A percentile compares a stretch with the other conserved stretches of the same genome.
phyloP scores from a whole-genome alignment of 2,329 filamentous ascomycete genomes.

The Leptographium procerum region DNA sequence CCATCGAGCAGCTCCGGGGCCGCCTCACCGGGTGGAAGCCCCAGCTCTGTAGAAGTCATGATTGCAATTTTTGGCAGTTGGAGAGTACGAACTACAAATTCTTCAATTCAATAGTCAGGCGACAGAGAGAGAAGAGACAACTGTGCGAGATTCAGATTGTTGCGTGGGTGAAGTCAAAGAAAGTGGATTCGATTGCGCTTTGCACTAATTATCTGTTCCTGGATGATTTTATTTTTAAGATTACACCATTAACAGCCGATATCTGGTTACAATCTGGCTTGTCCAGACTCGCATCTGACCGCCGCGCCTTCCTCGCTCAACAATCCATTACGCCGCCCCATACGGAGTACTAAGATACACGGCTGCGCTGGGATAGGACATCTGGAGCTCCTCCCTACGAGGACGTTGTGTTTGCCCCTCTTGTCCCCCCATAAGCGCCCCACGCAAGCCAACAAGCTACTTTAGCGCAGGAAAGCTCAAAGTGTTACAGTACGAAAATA shows the following conservation, averaged over 20 bases:
- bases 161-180: neutral
- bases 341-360: no score
- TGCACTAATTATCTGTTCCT: neutral
- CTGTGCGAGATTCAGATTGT: neutral
- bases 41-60: conserved; percentile 9
- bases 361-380: neutral
- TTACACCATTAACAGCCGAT: neutral
- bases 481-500: no score
- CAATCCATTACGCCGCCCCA: neutral
- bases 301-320: neutral
- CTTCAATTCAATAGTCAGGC: neutral
- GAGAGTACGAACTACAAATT: neutral
- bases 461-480: neutral
- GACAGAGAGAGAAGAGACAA: neutral
- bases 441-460: neutral
- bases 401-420: neutral
- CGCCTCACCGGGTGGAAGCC: conserved; percentile 31
- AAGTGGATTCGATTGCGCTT: neutral
- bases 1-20: conserved; percentile 49
- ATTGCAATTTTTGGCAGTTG: neutral
- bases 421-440: neutral
- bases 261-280: neutral
- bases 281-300: neutral
- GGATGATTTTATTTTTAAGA: neutral
- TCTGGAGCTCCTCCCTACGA: neutral